Percentiles rank a stretch among this genome's conserved stretches.
phyloP scores from a whole-genome alignment of 768 basidiomycete genomes.

The Calocybe gangraenosa region DNA sequence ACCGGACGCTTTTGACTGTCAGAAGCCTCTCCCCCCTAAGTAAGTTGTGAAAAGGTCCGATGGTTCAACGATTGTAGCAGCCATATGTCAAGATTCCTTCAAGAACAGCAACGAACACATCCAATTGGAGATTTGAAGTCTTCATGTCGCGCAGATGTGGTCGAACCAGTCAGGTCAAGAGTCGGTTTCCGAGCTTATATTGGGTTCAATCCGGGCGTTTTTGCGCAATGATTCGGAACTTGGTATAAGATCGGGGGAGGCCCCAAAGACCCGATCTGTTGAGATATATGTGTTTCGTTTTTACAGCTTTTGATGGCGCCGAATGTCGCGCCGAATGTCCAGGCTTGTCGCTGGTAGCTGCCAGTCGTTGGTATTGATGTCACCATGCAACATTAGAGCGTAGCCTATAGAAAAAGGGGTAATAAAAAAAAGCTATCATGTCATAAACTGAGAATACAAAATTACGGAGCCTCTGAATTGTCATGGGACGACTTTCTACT shows the following conservation, averaged over 20 bases:
- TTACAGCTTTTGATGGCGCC: no score
- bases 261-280: conserved; percentile 10
- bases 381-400: conserved; percentile 1
- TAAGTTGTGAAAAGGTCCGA: conserved; percentile 10
- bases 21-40: no score
- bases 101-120: not conserved
- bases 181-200: not conserved
- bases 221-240: not conserved
- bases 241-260: not conserved
- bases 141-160: no score
- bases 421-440: conserved; percentile 4
- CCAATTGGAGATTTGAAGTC: no score
- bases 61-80: not conserved
- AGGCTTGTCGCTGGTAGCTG: not conserved
- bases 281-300: conserved; percentile 2
- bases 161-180: not conserved
- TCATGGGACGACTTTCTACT: conserved; percentile 11
- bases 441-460: conserved; percentile 9
- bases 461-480: conserved; percentile 9
- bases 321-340: not conserved
- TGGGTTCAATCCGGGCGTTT: conserved; percentile 1
- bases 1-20: conserved; percentile 9
- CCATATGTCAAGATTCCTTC: not conserved
- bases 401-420: not conserved
- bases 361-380: not conserved